phyloP scores from a whole-genome alignment of 2,329 filamentous ascomycete genomes.

The Trichoderma polysporum region DNA sequence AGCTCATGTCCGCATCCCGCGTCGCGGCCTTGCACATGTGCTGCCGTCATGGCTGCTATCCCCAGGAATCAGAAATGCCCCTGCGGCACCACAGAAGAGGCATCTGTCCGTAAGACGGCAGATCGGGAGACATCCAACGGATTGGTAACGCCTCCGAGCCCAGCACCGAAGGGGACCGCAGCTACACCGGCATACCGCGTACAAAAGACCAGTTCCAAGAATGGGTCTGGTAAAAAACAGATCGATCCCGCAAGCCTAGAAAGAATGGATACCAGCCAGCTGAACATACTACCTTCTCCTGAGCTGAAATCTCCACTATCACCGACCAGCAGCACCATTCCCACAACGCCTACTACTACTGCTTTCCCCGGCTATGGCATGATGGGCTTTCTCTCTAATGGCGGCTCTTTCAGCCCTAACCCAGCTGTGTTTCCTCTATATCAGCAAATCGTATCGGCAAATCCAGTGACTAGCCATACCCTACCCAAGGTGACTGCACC shows the following conservation, averaged over 20 bases:
- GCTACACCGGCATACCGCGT: constrained; percentile 43
- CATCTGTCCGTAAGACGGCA: constrained; percentile 25
- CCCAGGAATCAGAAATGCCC: constrained; percentile 57
- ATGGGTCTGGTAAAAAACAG: constrained; percentile 43
- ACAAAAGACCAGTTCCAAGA: constrained; percentile 44
- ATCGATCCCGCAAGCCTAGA: constrained; percentile 50
- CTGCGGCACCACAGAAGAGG: constrained; percentile 43
- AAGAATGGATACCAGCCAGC: constrained; percentile 53
- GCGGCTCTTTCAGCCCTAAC: constrained; percentile 27
- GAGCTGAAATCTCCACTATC: constrained; percentile 28
- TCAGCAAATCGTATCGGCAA: constrained; percentile 30
- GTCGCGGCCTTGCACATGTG: constrained; percentile 60
- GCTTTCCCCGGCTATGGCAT: constrained; percentile 29
- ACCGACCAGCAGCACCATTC: constrained; percentile 25
- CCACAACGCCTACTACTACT: constrained; percentile 27
- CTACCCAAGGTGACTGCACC: constrained; percentile 23
- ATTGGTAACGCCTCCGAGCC: constrained; percentile 33
- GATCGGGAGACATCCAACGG: constrained; percentile 30
- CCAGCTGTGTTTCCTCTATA: constrained; percentile 36
- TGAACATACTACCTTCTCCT: constrained; percentile 47
- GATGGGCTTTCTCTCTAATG: constrained; percentile 31
- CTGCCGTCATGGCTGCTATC: constrained; percentile 63
- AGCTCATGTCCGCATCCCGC: constrained; percentile 67
- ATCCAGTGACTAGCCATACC: constrained; percentile 26
- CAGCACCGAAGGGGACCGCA: constrained; percentile 29